Base-by-base conservation (phyloP, 2,329 filamentous ascomycete species). In the Bimuria novae-zelandiae region DNA sequence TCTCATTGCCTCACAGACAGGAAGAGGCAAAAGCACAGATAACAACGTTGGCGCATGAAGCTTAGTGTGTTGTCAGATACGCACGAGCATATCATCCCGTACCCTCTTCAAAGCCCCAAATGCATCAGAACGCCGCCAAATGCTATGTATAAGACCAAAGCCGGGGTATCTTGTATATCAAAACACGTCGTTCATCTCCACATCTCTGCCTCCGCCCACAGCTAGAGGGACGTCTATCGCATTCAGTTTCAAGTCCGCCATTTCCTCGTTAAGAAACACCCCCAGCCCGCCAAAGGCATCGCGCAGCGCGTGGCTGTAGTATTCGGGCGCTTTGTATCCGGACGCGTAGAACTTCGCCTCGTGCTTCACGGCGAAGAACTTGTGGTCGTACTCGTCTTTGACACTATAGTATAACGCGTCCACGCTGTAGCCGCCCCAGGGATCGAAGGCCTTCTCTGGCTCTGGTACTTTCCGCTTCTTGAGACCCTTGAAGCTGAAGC, bases 241-340 rank as follows among this genome's bases (percentile, higher is more conserved):
- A 27, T 69, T 75, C 16, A 16, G 33, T 16, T 12, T 16, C 33
- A 16, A n/a, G 33, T 16, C 8, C 42, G 76, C 74, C 22, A 65
- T 71, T 68, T 96, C 92, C 40, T 97, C 91, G 30, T 84, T 88
- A 36, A 99, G 80, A 63, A 96, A 95, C 36, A 96, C 89, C 0
- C 89, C 91, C 55, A 99, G 74, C 0, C 95, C 94, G 0, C 90
- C 86, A 75, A 97, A 97, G 0, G 93, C 92, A 69, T 97, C 92
- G 55, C 90, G 89, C 69, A 99, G 77, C 21, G 90, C 87, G 21
- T 92, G 82, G 7, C 86, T 81, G 65, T 91, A 90, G 69, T 94
- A 97, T 69, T 96, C 92, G 29, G 83, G 79, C 37, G 93, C 79
- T 64, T 88, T 87, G 75, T 95, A 97, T 0, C 94, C 95, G 27